Base-by-base conservation (phyloP, 768 basidiomycete species). In the Megacollybia marginata region DNA sequence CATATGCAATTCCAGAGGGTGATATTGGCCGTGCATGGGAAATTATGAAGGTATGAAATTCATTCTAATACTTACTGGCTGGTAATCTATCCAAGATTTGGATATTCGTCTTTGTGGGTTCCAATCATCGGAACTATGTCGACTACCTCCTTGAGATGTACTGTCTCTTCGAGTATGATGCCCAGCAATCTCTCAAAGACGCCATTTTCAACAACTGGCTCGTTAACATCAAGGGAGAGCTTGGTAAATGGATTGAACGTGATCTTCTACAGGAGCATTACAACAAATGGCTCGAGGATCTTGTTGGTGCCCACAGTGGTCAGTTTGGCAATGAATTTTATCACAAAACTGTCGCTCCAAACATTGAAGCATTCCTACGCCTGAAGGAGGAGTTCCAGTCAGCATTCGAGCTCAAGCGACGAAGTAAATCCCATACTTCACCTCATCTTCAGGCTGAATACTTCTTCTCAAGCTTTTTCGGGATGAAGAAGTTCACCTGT, bases 311-410 rank as follows among this genome's bases (percentile, higher is more conserved):
- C 18, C 43, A 52, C 10, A 48, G 54, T 9, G 51, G 48, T 4
- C 35, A 45, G 23, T 52, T 55, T 20, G 52, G 52, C n/a, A 51
- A 52, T 31, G 36, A 42, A 31, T 55, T 55, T 44, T 52, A 52
- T 28, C 54, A 51, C 1, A 40, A 44, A 16, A 52, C 48, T 4
- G 44, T 55, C 6, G 47, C 54, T 5, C 51, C 51, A 8, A 55
- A 52, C 33, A 48, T 52, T 23, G 34, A 46, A 15, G 46, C 46
- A 34, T 55, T 55, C 31, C 51, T 55, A 15, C 51, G 54, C 10
- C 43, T 55, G 36, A 48, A 49, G 48, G 54, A 55, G 38, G 19
- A 49, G 8, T 44, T 55, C 8, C 28, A 55, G 35, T 47, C 36
- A n/a, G 48, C 44, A 9, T 49, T 52, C 31, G 48, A 52, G 13